These are phyloP conservation scores for Sclerotiophoma versabilis DNA, from an alignment of 2,329 filamentous ascomycete species.

Conservation along the genomic window DNA sequence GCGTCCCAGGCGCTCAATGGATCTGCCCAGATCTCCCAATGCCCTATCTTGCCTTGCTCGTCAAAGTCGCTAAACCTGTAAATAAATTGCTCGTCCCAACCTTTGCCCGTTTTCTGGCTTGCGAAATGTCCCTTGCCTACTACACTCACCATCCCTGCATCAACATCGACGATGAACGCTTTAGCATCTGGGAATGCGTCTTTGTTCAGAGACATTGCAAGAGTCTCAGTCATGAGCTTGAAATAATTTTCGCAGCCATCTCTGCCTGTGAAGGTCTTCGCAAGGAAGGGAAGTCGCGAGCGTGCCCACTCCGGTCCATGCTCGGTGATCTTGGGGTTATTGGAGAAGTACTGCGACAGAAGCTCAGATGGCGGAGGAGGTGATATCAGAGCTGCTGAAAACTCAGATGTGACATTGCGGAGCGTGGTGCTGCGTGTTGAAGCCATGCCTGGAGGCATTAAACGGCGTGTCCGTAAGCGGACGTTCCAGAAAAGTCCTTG, in stretches of 20 bases:
- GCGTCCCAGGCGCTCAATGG: conserved; percentile 53
- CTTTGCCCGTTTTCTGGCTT: conserved; percentile 50
- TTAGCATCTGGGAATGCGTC: conserved; percentile 45
- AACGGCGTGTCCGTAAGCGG: neutral
- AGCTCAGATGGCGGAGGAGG: conserved; percentile 35
- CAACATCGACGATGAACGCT: conserved; percentile 48
- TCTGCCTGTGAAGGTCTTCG: conserved; percentile 45
- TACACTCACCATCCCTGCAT: conserved; percentile 47
- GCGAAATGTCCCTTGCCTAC: conserved; percentile 45
- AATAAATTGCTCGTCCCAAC: conserved; percentile 52
- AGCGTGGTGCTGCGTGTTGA: conserved; percentile 26
- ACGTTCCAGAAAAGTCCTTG: neutral
- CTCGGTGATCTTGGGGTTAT: conserved; percentile 49
- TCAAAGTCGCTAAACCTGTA: conserved; percentile 52
- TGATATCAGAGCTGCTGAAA: conserved; percentile 40
- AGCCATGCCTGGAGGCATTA: conserved; percentile 17
- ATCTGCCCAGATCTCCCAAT: conserved; percentile 57
- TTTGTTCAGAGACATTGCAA: conserved; percentile 42
- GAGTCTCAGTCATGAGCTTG: conserved; percentile 38
- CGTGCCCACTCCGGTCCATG: conserved; percentile 51
- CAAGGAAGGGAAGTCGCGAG: conserved; percentile 50
- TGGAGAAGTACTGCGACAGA: conserved; percentile 37
- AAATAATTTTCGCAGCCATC: conserved; percentile 52
- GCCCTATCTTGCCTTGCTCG: conserved; percentile 48
- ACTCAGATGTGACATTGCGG: conserved; percentile 33